Conservation (phyloP, 2,329 filamentous ascomycete species). For the Sporothrix globosa region DNA sequence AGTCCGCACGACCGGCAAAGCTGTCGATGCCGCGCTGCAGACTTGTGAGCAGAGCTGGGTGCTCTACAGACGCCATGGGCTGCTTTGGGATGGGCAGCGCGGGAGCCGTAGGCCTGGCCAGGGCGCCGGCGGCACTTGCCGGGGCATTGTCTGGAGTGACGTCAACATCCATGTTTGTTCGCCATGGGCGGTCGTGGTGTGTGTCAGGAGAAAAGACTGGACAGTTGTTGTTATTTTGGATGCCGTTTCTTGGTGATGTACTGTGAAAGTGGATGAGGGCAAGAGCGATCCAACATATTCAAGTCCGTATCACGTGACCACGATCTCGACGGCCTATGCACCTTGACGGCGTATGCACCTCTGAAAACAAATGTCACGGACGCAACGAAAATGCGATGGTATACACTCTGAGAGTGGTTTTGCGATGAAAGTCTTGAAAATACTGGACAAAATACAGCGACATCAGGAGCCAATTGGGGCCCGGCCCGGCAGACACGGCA, state of each 20-base stretch:
- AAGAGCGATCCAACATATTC: background rate
- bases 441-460: background rate
- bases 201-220: background rate
- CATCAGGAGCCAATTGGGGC: background rate
- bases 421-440: background rate
- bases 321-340: background rate
- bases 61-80: constrained; percentile 50
- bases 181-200: background rate
- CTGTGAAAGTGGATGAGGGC: background rate
- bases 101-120: constrained; percentile 40
- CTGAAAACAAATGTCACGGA: no score
- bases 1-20: constrained; percentile 47
- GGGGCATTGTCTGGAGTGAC: background rate
- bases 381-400: no score
- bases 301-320: background rate
- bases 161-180: constrained; percentile 9
- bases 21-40: constrained; percentile 49
- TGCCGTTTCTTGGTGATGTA: background rate
- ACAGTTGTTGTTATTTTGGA: background rate
- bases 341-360: no score
- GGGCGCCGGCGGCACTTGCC: background rate
- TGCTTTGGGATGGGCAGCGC: constrained; percentile 45
- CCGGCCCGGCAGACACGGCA: background rate
- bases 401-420: no score
- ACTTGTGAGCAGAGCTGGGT: constrained; percentile 49